Base-by-base conservation (phyloP, 352 stramenopile species). In the Phytopythium ostracodes region DNA sequence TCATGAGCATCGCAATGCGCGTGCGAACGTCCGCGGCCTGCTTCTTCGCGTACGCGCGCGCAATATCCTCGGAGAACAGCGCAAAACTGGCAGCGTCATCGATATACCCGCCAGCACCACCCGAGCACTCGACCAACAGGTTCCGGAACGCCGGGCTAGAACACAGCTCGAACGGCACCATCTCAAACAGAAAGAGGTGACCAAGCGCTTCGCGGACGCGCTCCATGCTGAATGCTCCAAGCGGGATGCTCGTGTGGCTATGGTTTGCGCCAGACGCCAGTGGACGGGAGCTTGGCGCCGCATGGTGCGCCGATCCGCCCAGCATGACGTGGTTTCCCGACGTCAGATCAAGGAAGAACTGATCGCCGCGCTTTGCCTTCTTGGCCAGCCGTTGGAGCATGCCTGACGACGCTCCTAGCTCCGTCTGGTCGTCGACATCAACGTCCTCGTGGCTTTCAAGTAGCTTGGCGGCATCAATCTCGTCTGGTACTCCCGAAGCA, bases 131-230 rank as follows among this genome's bases (percentile, higher is more conserved):
- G 20, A 70, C 51, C 55, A 92, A 67, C 11, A 92, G 55, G 36
- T 74, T 84, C 12, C 74, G 70, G 43, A 92, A 87, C 24, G 75
- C 75, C 12, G 74, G 69, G 53, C 77, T 89, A 4, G 75, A 72
- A 53, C 79, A 89, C 33, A 92, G 57, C 35, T 91, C 78, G 31
- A 92, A 84, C 33, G 83, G 77, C 31, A 88, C 59, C 72, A 90
- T 81, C 44, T 92, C 81, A 38, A 84, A 76, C 12, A 92, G 63
- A 38, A 80, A 90, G 29, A 92, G 50, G 31, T 78, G 83, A 1
- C 73, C 77, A 22, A 87, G 68, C 0, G 79, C 81, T 53, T 91
- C 79, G 0, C 79, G 77, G 1, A 92, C 72, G 42, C 84, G 83
- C 33, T 89, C 83, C 7, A 66, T 35, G 56, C 85, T 82, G 36